These are phyloP conservation scores for Fusarium denticulatum DNA, from an alignment of 2,329 filamentous ascomycete genomes.

Conservation along the genomic window DNA sequence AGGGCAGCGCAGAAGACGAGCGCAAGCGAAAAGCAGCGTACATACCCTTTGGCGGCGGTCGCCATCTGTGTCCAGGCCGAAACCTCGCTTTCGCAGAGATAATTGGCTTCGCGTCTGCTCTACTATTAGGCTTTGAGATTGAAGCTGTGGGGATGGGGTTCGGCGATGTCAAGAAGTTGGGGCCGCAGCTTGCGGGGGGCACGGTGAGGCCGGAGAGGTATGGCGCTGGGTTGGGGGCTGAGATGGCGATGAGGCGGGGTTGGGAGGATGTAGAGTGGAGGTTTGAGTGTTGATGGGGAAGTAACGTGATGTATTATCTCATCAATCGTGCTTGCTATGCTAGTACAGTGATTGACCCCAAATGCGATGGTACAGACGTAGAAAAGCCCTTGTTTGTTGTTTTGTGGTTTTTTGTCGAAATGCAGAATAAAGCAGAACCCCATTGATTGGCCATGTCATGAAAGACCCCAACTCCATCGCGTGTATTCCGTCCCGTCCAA, in stretches of 20 bases:
- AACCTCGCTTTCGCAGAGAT: slow-evolving; percentile 50
- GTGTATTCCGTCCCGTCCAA: neutral
- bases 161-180: slow-evolving; percentile 28
- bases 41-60: slow-evolving; percentile 48
- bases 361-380: neutral
- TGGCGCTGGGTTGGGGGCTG: slow-evolving; percentile 31
- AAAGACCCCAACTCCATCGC: neutral
- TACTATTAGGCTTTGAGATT: slow-evolving; percentile 48
- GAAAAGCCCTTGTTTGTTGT: slow-evolving; percentile 11
- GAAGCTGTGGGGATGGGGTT: slow-evolving; percentile 28
- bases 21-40: slow-evolving; percentile 38
- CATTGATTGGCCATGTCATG: neutral
- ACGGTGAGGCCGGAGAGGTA: slow-evolving; percentile 30
- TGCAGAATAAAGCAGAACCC: neutral
- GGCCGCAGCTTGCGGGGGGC: slow-evolving; percentile 28
- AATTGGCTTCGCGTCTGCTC: slow-evolving; percentile 42
- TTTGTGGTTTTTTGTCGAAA: neutral
- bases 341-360: slow-evolving; percentile 4
- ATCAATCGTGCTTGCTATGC: slow-evolving; percentile 11
- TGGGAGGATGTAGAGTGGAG: slow-evolving; percentile 36
- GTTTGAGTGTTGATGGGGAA: slow-evolving; percentile 30
- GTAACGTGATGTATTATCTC: neutral
- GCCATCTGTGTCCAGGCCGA: slow-evolving; percentile 47
- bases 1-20: slow-evolving; percentile 14
- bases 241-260: slow-evolving; percentile 8